Evolutionary conservation across 176 grass and related monocot species (phyloP), one percentile per base, ranked within the genome.

Genomic region (Ensete ventricosum): DNA sequence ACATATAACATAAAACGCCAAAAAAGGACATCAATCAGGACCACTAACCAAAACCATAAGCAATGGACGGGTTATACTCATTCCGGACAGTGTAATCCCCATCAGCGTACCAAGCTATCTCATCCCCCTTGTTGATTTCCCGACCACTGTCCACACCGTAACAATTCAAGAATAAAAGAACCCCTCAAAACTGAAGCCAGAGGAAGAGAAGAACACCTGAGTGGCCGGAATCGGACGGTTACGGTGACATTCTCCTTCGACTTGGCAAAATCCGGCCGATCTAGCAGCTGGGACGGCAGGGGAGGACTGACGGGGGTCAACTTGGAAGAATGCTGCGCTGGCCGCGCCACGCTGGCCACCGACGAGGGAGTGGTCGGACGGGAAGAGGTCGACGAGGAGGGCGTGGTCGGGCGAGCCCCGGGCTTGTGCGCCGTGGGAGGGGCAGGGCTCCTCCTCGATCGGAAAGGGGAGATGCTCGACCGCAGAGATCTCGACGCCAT

Each of bases 191-290:
- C 49, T 23, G 54, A 50, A 4, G 9, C 12, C 29, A 70, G 21
- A 73, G 23, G 34, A 50, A 14, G 52, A 21, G 68, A 75, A 21
- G 23, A 64, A 43, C 74, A 97, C 93, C 85, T 97, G 49, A 97
- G 89, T 64, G 93, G 93, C 64, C 93, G 90, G 82, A 97, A 97
- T 81, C 93, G 90, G 65, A 97, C 93, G 50, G 93, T 97, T 55
- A 97, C 93, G 83, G 89, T 90, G 77, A 97, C 87, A 71, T 90
- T 97, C 88, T 97, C 93, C 85, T 93, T 97, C 64, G 93, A 87
- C 84, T 86, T 92, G 71, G 85, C 82, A 29, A 86, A 67, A 72
- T 97, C 90, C 19, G 79, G 77, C 52, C 54, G 72, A 21, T 66
- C 21, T 21, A 14, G 26, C 14, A 43, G 67, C 11, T 69, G 29